A percentile compares a stretch with the other conserved stretches of the same genome.
phyloP scores from a whole-genome alignment of 495 filamentous ascomycete genomes.

The Hyaloscypha bicolor region DNA sequence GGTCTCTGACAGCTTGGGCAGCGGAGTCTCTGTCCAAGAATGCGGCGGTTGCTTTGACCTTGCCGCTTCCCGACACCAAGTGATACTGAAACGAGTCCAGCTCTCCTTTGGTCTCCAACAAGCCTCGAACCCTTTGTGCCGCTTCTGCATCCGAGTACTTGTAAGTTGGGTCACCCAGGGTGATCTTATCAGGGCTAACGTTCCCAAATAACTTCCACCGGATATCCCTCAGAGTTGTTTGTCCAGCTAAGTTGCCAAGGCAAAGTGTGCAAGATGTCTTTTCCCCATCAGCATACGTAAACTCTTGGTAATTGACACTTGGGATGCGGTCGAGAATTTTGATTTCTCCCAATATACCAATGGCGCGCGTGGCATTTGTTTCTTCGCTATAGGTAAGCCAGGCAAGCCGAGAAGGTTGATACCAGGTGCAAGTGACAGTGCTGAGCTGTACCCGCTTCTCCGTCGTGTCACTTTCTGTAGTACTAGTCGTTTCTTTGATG shows the following conservation, averaged over 20 bases:
- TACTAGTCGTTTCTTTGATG: not conserved
- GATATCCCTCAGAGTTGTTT: not conserved
- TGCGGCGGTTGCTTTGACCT: constrained; percentile 37
- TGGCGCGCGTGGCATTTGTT: not conserved
- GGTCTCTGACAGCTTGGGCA: constrained; percentile 31
- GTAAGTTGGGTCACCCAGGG: not conserved
- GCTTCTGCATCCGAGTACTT: not conserved
- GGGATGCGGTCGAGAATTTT: constrained; percentile 1
- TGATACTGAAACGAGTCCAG: constrained; percentile 7
- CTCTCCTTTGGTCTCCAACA: not conserved
- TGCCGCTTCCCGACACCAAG: not conserved
- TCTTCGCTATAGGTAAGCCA: not conserved
- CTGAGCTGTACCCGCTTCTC: constrained; percentile 11
- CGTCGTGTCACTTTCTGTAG: not conserved
- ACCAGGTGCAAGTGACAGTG: constrained; percentile 22
- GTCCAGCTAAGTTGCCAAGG: not conserved
- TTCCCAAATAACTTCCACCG: not conserved
- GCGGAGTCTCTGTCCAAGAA: constrained; percentile 38
- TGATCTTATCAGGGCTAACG: not conserved
- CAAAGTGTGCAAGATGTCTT: not conserved
- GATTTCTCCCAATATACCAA: not conserved
- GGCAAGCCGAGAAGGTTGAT: constrained; percentile 7
- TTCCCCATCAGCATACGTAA: not conserved
- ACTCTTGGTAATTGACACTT: not conserved
- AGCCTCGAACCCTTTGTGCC: not conserved